phyloP scores from a whole-genome alignment of 2,329 filamentous ascomycete species.

The Tolypocladium cylindrosporum region DNA sequence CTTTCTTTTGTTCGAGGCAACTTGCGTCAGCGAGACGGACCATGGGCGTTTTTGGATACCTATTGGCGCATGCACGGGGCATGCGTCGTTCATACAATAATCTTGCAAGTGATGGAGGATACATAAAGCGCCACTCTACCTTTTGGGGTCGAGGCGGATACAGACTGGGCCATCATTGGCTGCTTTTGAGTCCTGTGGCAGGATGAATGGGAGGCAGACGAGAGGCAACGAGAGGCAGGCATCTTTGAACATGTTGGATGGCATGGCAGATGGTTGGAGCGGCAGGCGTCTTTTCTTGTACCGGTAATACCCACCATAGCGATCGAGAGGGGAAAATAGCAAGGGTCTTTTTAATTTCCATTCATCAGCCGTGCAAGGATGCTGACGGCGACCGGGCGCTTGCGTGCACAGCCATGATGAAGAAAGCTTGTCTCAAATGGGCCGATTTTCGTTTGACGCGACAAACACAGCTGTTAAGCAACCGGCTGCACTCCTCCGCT shows the following conservation, averaged over 20 bases:
- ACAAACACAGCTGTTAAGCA: not conserved
- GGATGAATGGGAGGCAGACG: not conserved
- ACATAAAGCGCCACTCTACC: not conserved
- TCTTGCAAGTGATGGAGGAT: not conserved
- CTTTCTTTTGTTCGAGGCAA: not conserved
- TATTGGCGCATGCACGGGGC: not conserved
- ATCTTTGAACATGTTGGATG: not conserved
- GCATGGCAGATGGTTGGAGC: not conserved
- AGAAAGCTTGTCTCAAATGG: not conserved
- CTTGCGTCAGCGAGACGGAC: not conserved
- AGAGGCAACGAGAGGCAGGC: not conserved
- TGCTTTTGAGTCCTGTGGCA: not conserved
- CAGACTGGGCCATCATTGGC: not conserved
- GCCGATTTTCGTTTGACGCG: not conserved
- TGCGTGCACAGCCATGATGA: not conserved
- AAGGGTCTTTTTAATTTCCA: too few species aligned
- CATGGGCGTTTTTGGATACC: not conserved
- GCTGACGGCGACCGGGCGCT: not conserved
- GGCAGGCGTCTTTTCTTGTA: not conserved
- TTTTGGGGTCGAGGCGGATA: not conserved
- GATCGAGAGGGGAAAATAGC: not conserved
- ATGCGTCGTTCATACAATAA: not conserved
- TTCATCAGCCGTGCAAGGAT: not conserved
- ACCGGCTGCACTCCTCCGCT: not conserved
- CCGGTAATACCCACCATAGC: not conserved